Percentiles rank a stretch among this genome's conserved stretches.
Conservation (phyloP, 805 yeast genomes). For the Ogataea glucozyma region DNA sequence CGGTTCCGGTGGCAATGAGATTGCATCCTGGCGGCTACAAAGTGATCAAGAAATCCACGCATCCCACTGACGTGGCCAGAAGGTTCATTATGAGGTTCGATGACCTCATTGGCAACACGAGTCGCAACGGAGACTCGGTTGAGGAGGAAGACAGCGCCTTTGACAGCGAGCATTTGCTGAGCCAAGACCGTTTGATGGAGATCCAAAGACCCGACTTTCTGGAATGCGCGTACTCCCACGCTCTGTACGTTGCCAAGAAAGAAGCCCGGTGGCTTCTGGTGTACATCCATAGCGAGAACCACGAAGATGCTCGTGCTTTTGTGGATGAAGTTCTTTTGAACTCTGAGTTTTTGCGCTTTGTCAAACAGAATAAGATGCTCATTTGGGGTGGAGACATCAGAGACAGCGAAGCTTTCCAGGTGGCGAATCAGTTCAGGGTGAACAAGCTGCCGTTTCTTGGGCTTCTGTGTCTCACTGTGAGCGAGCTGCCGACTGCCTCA, state of each 20-base stretch:
- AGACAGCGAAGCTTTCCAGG: slow-evolving; percentile 82
- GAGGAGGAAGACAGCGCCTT: neutral
- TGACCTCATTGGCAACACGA: slow-evolving; percentile 31
- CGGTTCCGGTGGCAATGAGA: slow-evolving; percentile 26
- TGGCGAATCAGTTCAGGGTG: slow-evolving; percentile 71
- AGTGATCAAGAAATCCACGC: slow-evolving; percentile 21
- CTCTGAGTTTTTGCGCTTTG: slow-evolving; percentile 47
- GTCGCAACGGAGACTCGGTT: neutral
- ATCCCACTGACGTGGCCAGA: slow-evolving; percentile 37
- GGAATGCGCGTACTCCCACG: slow-evolving; percentile 79
- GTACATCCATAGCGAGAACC: slow-evolving; percentile 69
- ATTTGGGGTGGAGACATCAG: slow-evolving; percentile 88
- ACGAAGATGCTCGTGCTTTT: slow-evolving; percentile 59
- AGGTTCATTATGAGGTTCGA: slow-evolving; percentile 36
- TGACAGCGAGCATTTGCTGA: slow-evolving; percentile 11
- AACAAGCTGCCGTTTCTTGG: slow-evolving; percentile 83
- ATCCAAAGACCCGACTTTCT: slow-evolving; percentile 46
- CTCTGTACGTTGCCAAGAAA: slow-evolving; percentile 67
- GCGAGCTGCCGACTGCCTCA: slow-evolving; percentile 52
- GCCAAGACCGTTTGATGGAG: slow-evolving; percentile 18
- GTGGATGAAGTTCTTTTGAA: slow-evolving; percentile 55
- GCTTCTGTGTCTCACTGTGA: slow-evolving; percentile 66
- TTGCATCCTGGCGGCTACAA: slow-evolving; percentile 26
- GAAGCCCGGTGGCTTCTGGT: slow-evolving; percentile 73
- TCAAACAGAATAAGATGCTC: slow-evolving; percentile 52